Evolutionary conservation across 139 green algal species (phyloP).

Genomic region (Coelastrella sp.): DNA sequence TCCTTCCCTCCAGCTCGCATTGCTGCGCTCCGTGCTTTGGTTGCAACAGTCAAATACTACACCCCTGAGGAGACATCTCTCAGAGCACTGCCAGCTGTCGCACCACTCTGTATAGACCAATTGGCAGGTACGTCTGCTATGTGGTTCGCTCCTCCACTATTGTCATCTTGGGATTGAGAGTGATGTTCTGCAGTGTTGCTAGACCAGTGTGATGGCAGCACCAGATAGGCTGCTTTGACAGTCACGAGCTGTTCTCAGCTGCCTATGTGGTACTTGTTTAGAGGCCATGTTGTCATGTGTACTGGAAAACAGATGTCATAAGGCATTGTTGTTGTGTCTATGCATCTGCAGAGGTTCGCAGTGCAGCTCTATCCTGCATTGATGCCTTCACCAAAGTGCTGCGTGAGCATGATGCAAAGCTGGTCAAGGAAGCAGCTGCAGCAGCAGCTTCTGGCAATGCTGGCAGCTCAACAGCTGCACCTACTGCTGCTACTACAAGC

Average conservation of each 20-base stretch:
- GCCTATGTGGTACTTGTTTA: too few relatives aligned
- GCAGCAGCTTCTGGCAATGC: constrained; percentile 23
- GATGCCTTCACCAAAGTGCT: constrained; percentile 65
- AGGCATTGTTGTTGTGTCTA: not conserved
- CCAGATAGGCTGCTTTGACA: too few relatives aligned
- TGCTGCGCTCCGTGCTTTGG: constrained; percentile 73
- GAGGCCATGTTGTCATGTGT: not conserved
- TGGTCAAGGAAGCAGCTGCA: constrained; percentile 7
- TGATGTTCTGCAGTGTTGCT: too few relatives aligned
- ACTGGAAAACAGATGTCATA: not conserved
- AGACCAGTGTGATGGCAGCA: too few relatives aligned
- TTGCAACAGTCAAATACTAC: constrained; percentile 68
- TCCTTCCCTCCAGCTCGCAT: constrained; percentile 83
- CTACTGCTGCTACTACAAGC: not conserved
- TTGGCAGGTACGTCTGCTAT: constrained; percentile 76
- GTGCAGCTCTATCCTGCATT: constrained; percentile 57
- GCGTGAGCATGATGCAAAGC: constrained; percentile 51
- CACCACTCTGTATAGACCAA: constrained; percentile 85
- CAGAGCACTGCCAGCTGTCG: constrained; percentile 83
- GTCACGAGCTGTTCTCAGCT: too few relatives aligned
- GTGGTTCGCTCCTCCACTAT: too few relatives aligned
- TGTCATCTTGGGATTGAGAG: too few relatives aligned
- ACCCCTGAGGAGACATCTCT: constrained; percentile 78
- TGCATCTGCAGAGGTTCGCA: constrained; percentile 24
- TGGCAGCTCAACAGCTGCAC: not conserved